These are phyloP conservation scores for Passiflora organensis DNA, from an alignment of 345 rosid species.

Conservation along the genomic window DNA sequence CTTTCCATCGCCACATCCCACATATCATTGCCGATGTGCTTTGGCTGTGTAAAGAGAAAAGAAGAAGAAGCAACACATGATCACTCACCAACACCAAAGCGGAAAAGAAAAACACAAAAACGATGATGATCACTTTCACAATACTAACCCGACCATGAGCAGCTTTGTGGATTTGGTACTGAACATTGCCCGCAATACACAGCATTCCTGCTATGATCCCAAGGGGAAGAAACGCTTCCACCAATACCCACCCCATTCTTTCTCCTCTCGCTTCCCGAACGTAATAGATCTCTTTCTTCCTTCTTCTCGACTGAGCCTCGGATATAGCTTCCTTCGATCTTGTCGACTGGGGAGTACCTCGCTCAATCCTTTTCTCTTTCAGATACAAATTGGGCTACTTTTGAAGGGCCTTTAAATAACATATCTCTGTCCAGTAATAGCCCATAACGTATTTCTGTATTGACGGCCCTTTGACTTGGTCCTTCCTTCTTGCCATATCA, in stretches of 20 bases:
- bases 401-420: too few species aligned
- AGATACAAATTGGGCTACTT: too few species aligned
- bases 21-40: conserved; percentile 84
- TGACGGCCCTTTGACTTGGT: too few species aligned
- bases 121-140: background rate
- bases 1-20: conserved; percentile 98
- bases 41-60: conserved; percentile 44
- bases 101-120: background rate
- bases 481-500: too few species aligned
- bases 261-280: background rate
- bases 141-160: conserved; percentile 72
- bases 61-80: background rate
- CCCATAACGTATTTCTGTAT: too few species aligned
- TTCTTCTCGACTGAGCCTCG: background rate
- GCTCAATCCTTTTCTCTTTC: too few species aligned
- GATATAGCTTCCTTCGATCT: background rate
- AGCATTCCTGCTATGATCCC: conserved; percentile 97
- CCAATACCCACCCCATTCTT: conserved; percentile 57
- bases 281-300: background rate
- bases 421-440: too few species aligned
- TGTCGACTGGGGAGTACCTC: too few species aligned
- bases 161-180: conserved; percentile 83
- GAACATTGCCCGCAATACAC: conserved; percentile 74
- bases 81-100: background rate
- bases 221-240: conserved; percentile 82